These are phyloP conservation scores for Nannochloropsis salina DNA, from an alignment of 108 stramenopile species.

Conservation along the genomic window DNA sequence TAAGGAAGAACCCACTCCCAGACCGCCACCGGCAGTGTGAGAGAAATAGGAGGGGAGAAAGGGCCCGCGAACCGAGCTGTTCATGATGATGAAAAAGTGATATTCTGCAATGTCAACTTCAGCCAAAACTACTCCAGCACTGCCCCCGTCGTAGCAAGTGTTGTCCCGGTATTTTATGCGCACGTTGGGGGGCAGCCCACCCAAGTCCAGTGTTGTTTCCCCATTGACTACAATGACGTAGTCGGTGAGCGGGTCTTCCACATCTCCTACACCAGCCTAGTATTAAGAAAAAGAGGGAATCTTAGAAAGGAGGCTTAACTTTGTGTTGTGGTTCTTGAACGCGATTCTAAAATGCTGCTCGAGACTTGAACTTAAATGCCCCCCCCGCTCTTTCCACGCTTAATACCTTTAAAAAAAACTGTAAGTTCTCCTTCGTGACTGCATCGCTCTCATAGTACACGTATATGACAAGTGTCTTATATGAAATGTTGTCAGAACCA, in stretches of 20 bases:
- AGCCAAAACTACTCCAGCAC: conserved; percentile 1
- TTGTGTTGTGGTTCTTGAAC: too few species aligned
- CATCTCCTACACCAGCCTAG: neutral
- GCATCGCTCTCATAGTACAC: neutral
- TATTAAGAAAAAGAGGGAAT: neutral
- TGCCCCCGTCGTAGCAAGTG: conserved; percentile 2
- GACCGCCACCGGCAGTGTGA: neutral
- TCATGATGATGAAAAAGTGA: conserved; percentile 17
- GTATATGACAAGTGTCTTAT: conserved; percentile 16
- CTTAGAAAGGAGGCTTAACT: neutral
- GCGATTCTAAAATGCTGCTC: too few species aligned
- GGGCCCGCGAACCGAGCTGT: neutral
- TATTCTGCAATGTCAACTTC: neutral
- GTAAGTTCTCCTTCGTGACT: neutral
- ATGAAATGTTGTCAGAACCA: neutral
- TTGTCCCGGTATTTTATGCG: neutral
- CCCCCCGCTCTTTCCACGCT: neutral
- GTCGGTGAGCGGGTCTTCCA: neutral
- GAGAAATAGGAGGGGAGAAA: neutral
- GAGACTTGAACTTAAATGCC: too few species aligned
- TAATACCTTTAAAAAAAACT: neutral
- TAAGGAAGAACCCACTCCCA: neutral
- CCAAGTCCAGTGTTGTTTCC: neutral
- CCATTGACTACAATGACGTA: conserved; percentile 16
- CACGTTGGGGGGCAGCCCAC: neutral